These are phyloP conservation scores for Monilinia laxa DNA, from an alignment of 2,329 filamentous ascomycete genomes.

Conservation along the genomic window DNA sequence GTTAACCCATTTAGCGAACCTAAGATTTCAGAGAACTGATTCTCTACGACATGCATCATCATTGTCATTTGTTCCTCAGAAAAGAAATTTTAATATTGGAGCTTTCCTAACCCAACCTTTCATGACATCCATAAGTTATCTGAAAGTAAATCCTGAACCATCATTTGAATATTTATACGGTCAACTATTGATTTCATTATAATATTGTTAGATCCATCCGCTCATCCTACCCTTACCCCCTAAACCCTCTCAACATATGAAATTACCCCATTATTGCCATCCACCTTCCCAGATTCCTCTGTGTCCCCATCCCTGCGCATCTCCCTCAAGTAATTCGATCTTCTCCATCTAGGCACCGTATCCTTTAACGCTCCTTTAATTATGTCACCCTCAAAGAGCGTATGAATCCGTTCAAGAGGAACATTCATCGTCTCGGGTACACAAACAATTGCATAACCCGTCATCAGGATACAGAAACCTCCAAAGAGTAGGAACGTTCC, in stretches of 20 bases:
- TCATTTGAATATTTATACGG: no score
- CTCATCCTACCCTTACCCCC: background rate
- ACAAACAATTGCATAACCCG: slow-evolving; percentile 27
- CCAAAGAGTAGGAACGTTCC: slow-evolving; percentile 35
- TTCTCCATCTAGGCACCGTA: slow-evolving; percentile 17
- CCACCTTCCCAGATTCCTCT: background rate
- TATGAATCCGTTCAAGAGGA: slow-evolving; percentile 57
- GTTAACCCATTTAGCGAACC: no score
- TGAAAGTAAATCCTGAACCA: no score
- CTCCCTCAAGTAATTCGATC: slow-evolving; percentile 10
- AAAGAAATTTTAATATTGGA: no score
- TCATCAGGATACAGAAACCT: slow-evolving; percentile 21
- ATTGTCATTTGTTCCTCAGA: no score
- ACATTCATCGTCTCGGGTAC: slow-evolving; percentile 68
- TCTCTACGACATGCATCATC: no score
- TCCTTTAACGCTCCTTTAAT: slow-evolving; percentile 12
- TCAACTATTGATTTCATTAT: no score
- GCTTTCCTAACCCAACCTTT: no score
- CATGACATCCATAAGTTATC: no score
- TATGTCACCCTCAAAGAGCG: slow-evolving; percentile 29
- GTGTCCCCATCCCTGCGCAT: background rate
- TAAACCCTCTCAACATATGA: slow-evolving; percentile 8
- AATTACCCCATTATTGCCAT: background rate
- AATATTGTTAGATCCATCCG: no score
- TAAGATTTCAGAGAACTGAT: no score